Percentiles rank a stretch among this genome's conserved stretches.
Conservation (phyloP, 208 protist genomes). For the Wallacemonas sp. region DNA sequence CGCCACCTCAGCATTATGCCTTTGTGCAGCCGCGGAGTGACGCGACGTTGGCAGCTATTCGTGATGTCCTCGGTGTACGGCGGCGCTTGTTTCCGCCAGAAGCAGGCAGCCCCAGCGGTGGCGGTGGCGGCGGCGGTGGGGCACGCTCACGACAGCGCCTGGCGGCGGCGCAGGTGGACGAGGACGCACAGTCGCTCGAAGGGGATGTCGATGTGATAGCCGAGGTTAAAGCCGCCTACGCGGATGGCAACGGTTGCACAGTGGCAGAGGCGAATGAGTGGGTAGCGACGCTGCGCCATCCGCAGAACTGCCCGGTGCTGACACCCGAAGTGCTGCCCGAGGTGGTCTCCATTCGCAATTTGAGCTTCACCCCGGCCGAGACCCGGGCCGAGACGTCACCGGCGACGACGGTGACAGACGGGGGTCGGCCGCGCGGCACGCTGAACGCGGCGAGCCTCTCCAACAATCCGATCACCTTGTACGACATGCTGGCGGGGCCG, state of each 20-base stretch:
- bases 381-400: no score
- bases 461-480: conserved; percentile 32
- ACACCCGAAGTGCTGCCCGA: conserved; percentile 43
- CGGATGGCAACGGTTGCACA: neutral
- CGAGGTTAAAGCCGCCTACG: neutral
- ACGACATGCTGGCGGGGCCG: conserved; percentile 42
- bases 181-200: neutral
- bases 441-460: conserved; percentile 33
- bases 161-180: neutral
- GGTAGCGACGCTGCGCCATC: neutral
- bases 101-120: conserved; percentile 1
- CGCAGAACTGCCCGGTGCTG: conserved; percentile 38
- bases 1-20: neutral
- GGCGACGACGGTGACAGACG: neutral
- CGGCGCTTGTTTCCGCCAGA: neutral
- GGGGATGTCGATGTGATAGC: conserved; percentile 1
- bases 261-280: conserved; percentile 3
- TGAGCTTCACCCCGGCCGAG: conserved; percentile 24
- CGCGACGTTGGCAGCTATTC: neutral
- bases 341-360: conserved; percentile 69
- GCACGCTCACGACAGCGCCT: conserved; percentile 4
- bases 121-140: conserved; percentile 8
- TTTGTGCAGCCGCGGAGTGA: neutral
- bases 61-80: neutral
- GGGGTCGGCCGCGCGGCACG: neutral